phyloP scores from a whole-genome alignment of 768 basidiomycete genomes.

The Kwoniella botswanensis region DNA sequence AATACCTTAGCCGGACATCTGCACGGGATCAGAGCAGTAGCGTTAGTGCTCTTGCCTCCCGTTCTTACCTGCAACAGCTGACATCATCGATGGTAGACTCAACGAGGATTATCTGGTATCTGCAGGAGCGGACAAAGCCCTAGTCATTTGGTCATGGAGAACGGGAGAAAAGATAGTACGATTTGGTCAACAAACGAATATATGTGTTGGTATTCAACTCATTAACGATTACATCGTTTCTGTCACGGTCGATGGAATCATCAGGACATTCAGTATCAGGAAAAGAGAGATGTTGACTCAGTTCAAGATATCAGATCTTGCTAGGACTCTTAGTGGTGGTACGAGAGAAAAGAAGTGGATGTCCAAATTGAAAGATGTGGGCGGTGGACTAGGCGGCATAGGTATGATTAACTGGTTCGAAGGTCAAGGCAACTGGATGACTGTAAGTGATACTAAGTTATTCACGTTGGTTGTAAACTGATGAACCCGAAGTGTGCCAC shows the following conservation, averaged over 20 bases:
- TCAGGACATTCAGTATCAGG: slow-evolving; percentile 89
- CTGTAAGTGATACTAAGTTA: slow-evolving; percentile 63
- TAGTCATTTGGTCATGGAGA: slow-evolving; percentile 70
- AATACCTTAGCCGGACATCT: slow-evolving; percentile 64
- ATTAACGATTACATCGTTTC: slow-evolving; percentile 81
- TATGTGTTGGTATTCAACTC: slow-evolving; percentile 88
- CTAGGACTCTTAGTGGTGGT: slow-evolving; percentile 64
- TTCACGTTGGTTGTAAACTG: background rate
- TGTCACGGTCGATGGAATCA: slow-evolving; percentile 89
- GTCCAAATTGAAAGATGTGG: slow-evolving; percentile 74
- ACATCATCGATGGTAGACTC: slow-evolving; percentile 56
- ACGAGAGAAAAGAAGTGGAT: background rate
- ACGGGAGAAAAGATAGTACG: slow-evolving; percentile 84
- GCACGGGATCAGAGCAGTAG: slow-evolving; percentile 87
- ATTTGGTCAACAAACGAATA: slow-evolving; percentile 90
- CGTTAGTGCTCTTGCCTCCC: slow-evolving; percentile 51
- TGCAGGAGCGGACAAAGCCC: slow-evolving; percentile 72
- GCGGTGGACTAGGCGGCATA: slow-evolving; percentile 62
- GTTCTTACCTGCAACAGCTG: background rate
- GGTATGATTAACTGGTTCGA: slow-evolving; percentile 70
- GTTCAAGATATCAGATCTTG: slow-evolving; percentile 82
- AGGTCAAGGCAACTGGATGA: slow-evolving; percentile 87
- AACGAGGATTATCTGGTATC: slow-evolving; percentile 84
- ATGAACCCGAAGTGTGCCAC: slow-evolving; percentile 36
- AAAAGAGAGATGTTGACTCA: slow-evolving; percentile 87